Percentiles rank a stretch among this genome's conserved stretches.
Conservation (phyloP, 2,329 filamentous ascomycete species). For the Fusarium napiforme region DNA sequence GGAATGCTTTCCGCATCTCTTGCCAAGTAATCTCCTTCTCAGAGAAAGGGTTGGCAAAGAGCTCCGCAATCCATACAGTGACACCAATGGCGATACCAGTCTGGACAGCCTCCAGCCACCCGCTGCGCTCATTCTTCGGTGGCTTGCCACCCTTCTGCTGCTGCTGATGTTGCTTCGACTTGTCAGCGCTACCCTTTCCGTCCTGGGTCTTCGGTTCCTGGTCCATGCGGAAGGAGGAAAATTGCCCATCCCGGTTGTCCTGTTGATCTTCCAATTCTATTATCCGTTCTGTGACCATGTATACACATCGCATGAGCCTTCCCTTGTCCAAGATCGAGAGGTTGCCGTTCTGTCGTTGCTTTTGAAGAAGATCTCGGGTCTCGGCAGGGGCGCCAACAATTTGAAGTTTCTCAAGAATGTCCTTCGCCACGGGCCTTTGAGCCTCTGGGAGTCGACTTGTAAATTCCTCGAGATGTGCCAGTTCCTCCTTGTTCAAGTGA, state of each 20-base stretch:
- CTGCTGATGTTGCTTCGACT: conserved; percentile 39
- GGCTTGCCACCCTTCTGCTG: conserved; percentile 50
- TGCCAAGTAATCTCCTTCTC: conserved; percentile 93
- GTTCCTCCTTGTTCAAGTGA: conserved; percentile 57
- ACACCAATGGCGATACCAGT: conserved; percentile 60
- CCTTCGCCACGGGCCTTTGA: conserved; percentile 69
- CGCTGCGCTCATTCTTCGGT: conserved; percentile 49
- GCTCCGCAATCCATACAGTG: conserved; percentile 61
- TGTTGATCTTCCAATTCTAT: conserved; percentile 45
- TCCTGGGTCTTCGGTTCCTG: conserved; percentile 38
- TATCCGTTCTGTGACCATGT: conserved; percentile 51
- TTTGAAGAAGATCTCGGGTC: conserved; percentile 66
- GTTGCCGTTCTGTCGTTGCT: conserved; percentile 69
- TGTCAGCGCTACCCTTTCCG: conserved; percentile 37
- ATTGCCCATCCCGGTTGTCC: conserved; percentile 30
- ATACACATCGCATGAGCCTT: conserved; percentile 51
- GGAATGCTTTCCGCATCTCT: conserved; percentile 91
- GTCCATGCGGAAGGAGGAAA: conserved; percentile 38
- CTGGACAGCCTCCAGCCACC: conserved; percentile 51
- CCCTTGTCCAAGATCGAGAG: conserved; percentile 53
- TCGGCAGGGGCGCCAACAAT: conserved; percentile 76
- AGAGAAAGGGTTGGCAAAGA: conserved; percentile 54
- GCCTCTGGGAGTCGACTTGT: conserved; percentile 70
- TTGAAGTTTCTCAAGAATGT: conserved; percentile 71
- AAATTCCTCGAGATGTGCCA: conserved; percentile 67